Evolutionary conservation across 768 basidiomycete genomes (phyloP).

Genomic region (Candolleomyces aberdarensis): DNA sequence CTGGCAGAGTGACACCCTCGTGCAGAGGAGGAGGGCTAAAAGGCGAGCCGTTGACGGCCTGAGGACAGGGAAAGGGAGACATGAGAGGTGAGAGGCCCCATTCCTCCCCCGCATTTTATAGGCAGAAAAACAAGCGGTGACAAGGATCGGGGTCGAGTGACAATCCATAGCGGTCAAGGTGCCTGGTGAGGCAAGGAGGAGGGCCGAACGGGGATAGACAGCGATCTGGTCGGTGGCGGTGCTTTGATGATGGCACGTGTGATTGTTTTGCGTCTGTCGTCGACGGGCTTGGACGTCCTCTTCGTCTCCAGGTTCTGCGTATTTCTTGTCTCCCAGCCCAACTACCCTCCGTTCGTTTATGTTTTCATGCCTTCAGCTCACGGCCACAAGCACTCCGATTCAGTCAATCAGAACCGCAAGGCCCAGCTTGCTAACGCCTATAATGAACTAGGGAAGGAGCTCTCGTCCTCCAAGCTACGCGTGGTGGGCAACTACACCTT

Average conservation of each 20-base stretch:
- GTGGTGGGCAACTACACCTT: constrained; percentile 95
- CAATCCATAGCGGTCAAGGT: too few species aligned
- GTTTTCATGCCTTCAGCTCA: constrained; percentile 46
- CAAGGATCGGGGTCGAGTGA: too few species aligned
- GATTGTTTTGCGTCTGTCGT: too few species aligned
- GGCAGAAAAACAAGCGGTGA: too few species aligned
- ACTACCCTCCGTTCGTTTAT: constrained; percentile 17
- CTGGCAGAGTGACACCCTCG: constrained; percentile 27
- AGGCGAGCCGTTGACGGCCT: constrained; percentile 1
- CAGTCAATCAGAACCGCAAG: constrained; percentile 72
- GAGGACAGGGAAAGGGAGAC: constrained; percentile 8
- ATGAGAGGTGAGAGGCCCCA: neutral
- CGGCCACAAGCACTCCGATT: constrained; percentile 60
- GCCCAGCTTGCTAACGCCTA: constrained; percentile 93
- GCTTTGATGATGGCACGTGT: too few species aligned
- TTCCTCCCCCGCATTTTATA: too few species aligned
- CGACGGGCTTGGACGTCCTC: too few species aligned
- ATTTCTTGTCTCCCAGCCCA: constrained; percentile 24
- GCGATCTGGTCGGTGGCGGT: too few species aligned
- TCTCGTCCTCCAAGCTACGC: constrained; percentile 85
- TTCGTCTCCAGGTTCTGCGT: constrained; percentile 26
- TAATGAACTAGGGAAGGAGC: constrained; percentile 95
- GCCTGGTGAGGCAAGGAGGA: too few species aligned
- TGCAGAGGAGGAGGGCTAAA: constrained; percentile 28
- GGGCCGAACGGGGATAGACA: too few species aligned